Evolutionary conservation across 768 basidiomycete species (phyloP).

Genomic region (Dendrothele bispora): DNA sequence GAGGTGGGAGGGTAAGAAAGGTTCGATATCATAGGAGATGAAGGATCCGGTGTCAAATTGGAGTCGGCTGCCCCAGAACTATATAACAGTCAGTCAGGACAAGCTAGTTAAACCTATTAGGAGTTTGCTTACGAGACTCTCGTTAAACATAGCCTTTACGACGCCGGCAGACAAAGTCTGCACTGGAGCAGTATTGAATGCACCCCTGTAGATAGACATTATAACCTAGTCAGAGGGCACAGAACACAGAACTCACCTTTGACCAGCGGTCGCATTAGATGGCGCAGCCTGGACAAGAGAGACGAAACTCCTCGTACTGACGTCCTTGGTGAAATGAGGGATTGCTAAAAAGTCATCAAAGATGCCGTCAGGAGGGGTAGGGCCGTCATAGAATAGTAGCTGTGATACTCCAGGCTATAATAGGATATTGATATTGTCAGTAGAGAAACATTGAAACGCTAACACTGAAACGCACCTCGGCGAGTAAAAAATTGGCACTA

Average conservation of each 20-base stretch:
- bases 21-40: constrained; percentile 39
- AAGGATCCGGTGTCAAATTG: constrained; percentile 24
- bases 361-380: constrained; percentile 32
- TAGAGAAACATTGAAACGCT: background rate
- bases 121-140: constrained; percentile 24
- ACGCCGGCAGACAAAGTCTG: constrained; percentile 18
- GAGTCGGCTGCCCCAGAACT: constrained; percentile 34
- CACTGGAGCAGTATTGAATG: constrained; percentile 34
- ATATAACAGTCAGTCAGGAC: background rate
- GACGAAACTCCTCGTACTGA: constrained; percentile 28
- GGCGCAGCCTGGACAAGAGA: constrained; percentile 28
- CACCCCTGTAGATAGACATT: constrained; percentile 17
- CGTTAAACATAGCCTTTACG: constrained; percentile 27
- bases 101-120: background rate
- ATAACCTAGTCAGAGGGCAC: background rate
- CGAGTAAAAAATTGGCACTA: constrained; percentile 37
- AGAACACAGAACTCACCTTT: constrained; percentile 17
- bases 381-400: constrained; percentile 45
- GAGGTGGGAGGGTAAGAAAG: constrained; percentile 35
- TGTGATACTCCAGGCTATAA: constrained; percentile 16
- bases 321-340: constrained; percentile 23
- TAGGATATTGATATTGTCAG: background rate
- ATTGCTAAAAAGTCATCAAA: constrained; percentile 38
- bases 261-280: constrained; percentile 21
- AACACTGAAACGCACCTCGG: constrained; percentile 31